Percentiles rank a stretch among this genome's conserved stretches.
Conservation (phyloP, 2,329 filamentous ascomycete species). For the Trichophaea hybrida region DNA sequence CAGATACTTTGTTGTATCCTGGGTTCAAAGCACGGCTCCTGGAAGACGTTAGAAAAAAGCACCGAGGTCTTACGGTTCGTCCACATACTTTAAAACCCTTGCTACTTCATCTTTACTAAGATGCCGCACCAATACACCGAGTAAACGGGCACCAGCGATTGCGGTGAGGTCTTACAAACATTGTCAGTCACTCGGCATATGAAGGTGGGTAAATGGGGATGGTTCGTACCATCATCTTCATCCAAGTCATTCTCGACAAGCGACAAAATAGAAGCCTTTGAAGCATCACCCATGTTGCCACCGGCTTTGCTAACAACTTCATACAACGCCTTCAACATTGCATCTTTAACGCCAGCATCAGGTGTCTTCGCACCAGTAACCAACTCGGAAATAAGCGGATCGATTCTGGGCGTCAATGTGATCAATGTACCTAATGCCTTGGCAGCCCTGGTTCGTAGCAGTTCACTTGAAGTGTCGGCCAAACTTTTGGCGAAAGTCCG, state of each 20-base stretch:
- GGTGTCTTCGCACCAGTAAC: constrained; percentile 89
- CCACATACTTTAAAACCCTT: constrained; percentile 41
- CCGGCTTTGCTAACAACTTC: constrained; percentile 94
- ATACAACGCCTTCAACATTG: constrained; percentile 93
- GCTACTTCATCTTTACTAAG: constrained; percentile 57
- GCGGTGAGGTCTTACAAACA: constrained; percentile 47
- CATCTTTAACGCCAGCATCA: constrained; percentile 74
- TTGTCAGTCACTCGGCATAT: constrained; percentile 19
- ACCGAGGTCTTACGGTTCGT: neutral
- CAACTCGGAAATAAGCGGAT: constrained; percentile 82
- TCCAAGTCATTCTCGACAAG: constrained; percentile 77
- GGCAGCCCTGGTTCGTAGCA: constrained; percentile 72
- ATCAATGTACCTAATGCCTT: constrained; percentile 91
- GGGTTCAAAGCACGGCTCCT: constrained; percentile 66
- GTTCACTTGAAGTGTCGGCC: constrained; percentile 81
- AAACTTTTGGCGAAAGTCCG: constrained; percentile 93
- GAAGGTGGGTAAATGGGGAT: neutral
- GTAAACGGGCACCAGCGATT: constrained; percentile 76
- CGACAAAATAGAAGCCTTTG: constrained; percentile 67
- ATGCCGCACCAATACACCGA: constrained; percentile 80
- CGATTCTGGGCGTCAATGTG: constrained; percentile 85
- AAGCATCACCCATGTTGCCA: constrained; percentile 83
- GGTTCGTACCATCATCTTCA: constrained; percentile 48
- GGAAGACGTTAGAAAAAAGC: constrained; percentile 32
- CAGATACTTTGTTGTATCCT: constrained; percentile 61